Base-by-base conservation (phyloP, 345 rosid genomes). In the Eucalyptus dawsonii region DNA sequence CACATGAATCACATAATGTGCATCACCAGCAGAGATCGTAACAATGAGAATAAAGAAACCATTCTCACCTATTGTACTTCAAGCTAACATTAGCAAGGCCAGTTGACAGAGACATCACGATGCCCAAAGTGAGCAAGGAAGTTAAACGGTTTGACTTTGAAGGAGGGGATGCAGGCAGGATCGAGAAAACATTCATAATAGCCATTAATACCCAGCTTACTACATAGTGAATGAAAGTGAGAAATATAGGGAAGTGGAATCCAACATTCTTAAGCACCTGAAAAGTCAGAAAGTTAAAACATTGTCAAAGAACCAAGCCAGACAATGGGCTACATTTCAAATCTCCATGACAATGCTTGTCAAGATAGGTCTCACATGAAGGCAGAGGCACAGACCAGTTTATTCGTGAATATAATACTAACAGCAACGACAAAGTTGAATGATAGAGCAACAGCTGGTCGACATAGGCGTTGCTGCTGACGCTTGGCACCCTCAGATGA, bases 41-140 rank as follows among this genome's bases (percentile, higher is more conserved):
- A 86, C 88, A 29, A 50, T 87, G 6, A 25, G 76, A 50, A 80
- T 47, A 88, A 44, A 85, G 21, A 49, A 87, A 22, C 10, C 62
- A 47, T 11, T 88, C 90, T 42, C 87, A 98, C 99, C 98, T 98
- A 91, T 98, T 98, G 91, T 97, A 96, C 94, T 95, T 98, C 92
- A 98, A 94, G 95, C 99, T 98, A 88, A 98, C 97, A 92, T 97
- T 98, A 92, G 99, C 99, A 21, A 98, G 97, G 80, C 99, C 99
- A 13, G 99, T 98, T 45, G 99, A 98, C 45, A 98, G 91, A 31
- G 98, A 95, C 98, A 98, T 97, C 11, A 96, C 99, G 85, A 96
- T 89, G 22, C 98, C 99, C 65, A 98, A 97, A 89, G 96, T 92
- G 86, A 94, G 94, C 58, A 98, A 92, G 13, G 90, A 83, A 65